Evolutionary conservation across 2,329 filamentous ascomycete species (phyloP).

Genomic region (Penicillium sclerotiorum): DNA sequence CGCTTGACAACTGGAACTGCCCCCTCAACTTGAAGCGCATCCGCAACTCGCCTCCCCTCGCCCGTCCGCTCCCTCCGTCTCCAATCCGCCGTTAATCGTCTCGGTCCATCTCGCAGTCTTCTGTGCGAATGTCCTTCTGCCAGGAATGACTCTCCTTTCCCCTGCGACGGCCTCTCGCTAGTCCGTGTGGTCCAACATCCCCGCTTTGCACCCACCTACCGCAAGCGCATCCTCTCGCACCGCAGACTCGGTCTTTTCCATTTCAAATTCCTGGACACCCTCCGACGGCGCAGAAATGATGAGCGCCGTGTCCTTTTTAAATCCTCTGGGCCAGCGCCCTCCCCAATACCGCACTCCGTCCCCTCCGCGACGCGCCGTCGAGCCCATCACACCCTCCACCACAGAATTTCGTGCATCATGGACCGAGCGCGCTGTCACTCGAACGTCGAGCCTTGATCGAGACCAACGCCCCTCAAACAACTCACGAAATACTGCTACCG

Average conservation of each 20-base stretch:
- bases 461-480: conserved; percentile 25
- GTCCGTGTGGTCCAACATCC: conserved; percentile 45
- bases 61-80: conserved; percentile 15
- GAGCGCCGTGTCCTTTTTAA: conserved; percentile 43
- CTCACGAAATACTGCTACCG: conserved; percentile 21
- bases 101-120: conserved; percentile 24
- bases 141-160: conserved; percentile 46
- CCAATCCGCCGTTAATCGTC: conserved; percentile 24
- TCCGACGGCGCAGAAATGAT: conserved; percentile 35
- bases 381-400: conserved; percentile 47
- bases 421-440: conserved; percentile 31
- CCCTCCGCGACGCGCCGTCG: conserved; percentile 50
- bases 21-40: conserved; percentile 27
- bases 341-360: conserved; percentile 50
- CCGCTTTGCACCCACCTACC: conserved; percentile 45
- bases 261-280: conserved; percentile 9
- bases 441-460: conserved; percentile 28
- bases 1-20: conserved; percentile 26
- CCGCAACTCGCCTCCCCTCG: conserved; percentile 24
- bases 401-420: conserved; percentile 34
- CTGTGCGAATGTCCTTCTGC: conserved; percentile 29
- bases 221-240: conserved; percentile 34
- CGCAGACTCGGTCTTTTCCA: conserved; percentile 21
- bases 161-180: conserved; percentile 42
- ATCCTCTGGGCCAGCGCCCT: conserved; percentile 39